phyloP scores from a whole-genome alignment of 2,329 filamentous ascomycete genomes.

The Claviceps sp. region DNA sequence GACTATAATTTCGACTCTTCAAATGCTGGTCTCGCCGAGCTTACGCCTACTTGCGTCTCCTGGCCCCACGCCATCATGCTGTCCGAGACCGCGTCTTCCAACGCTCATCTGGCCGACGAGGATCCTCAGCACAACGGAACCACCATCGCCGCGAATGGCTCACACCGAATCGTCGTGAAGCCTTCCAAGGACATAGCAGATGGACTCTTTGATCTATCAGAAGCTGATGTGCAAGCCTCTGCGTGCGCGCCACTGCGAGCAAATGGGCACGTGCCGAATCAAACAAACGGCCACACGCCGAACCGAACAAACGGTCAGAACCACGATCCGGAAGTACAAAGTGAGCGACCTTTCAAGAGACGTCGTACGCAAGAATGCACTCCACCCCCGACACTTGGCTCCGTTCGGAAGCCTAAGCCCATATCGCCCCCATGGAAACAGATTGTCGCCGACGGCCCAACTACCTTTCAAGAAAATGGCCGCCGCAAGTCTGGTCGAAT shows the following conservation, averaged over 20 bases:
- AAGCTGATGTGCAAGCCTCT: constrained; percentile 9
- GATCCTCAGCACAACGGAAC: constrained; percentile 14
- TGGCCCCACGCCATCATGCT: constrained; percentile 35
- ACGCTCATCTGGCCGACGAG: constrained; percentile 23
- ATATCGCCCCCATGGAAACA: constrained; percentile 91
- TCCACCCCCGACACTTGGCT: constrained; percentile 19
- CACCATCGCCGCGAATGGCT: constrained; percentile 12
- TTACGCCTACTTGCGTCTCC: constrained; percentile 33
- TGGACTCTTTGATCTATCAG: constrained; percentile 6
- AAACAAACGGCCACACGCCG: constrained; percentile 18
- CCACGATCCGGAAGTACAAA: constrained; percentile 23
- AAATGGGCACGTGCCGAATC: constrained; percentile 24
- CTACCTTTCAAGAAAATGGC: constrained; percentile 66
- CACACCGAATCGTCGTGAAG: constrained; percentile 10
- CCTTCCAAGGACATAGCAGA: constrained; percentile 7
- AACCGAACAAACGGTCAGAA: constrained; percentile 46
- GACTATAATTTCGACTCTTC: constrained; percentile 41
- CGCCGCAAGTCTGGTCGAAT: constrained; percentile 53
- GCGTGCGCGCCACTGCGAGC: constrained; percentile 12
- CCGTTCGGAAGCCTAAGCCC: constrained; percentile 31
- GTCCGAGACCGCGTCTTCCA: constrained; percentile 46
- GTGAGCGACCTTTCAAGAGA: constrained; percentile 48
- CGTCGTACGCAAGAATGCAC: constrained; percentile 42
- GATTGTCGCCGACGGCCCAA: constrained; percentile 71
- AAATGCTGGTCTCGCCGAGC: constrained; percentile 46